phyloP scores from a whole-genome alignment of 192 early-diverging fungal genomes.

The Irineochytrium annulatum region DNA sequence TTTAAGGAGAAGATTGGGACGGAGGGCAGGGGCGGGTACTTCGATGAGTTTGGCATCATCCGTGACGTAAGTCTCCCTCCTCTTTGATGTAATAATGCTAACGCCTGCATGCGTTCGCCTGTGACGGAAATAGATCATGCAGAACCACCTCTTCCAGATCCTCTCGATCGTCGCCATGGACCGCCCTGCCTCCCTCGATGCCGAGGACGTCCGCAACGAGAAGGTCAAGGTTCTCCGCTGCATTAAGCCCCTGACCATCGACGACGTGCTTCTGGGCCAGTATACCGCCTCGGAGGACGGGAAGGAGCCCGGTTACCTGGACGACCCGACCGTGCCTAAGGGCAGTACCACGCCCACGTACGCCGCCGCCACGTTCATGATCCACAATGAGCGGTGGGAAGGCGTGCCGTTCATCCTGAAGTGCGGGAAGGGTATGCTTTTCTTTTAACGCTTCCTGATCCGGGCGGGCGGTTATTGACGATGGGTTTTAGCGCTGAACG shows the following conservation, averaged over 20 bases:
- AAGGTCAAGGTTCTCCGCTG: conserved; percentile 88
- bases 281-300: conserved; percentile 77
- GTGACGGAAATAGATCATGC: conserved; percentile 37
- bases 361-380: conserved; percentile 80
- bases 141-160: conserved; percentile 86
- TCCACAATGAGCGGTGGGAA: conserved; percentile 95
- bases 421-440: conserved; percentile 48
- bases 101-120: too few relatives aligned
- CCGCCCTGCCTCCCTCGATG: conserved; percentile 75
- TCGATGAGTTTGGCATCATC: conserved; percentile 98
- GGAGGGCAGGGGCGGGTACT: conserved; percentile 95
- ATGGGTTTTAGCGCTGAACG: conserved; percentile 65
- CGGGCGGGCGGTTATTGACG: background rate
- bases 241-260: conserved; percentile 68
- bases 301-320: conserved; percentile 85
- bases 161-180: conserved; percentile 94
- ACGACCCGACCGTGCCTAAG: conserved; percentile 85
- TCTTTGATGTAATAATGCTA: conserved; percentile 3
- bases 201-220: conserved; percentile 93
- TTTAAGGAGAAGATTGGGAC: conserved; percentile 98
- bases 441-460: background rate
- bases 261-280: conserved; percentile 88
- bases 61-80: conserved; percentile 71
- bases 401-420: conserved; percentile 81
- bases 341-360: conserved; percentile 85